Evolutionary conservation across 805 yeast species (phyloP), one percentile per base, ranked within the genome.

Genomic region (Clavispora carvajalis): DNA sequence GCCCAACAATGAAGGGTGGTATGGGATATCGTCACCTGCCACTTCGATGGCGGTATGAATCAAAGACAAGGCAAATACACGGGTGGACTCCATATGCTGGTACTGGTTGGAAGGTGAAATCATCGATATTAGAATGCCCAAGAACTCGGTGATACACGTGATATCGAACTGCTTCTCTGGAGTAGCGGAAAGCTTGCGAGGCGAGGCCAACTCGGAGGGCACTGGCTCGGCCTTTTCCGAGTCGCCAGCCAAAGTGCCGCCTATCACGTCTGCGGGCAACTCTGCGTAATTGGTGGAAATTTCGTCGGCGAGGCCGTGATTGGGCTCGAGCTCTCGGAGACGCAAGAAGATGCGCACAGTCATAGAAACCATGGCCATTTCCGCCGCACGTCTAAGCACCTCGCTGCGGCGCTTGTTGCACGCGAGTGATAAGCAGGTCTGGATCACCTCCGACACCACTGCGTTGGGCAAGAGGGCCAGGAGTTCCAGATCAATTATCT

Each of bases 351-450:
- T 73, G 40, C 77, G 72, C 29, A 80, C 74, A 0, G 95, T 81
- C 35, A 89, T 81, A 2, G 80, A 64, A 28, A 77, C 68, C 73
- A 88, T 74, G 1, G 95, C 76, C 67, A 84, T 75, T 55, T 90
- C 97, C 0, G 98, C 97, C 0, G 95, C 84, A 45, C 83, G 77
- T 53, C 98, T 73, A 43, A 93, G 71, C 7, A 90, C 86, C 51
- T 91, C 98, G 44, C 95, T 82, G 58, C 97, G 76, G 58, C 90
- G 77, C 64, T 87, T 86, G 59, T 93, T 95, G 55, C 95, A 87
- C 2, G 97, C 95, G 61, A 93, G 74, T 5, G 95, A 82, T 56
- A 93, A 74, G 43, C 95, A 86, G 0, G 97, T 90, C 54, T 91
- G 96, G 22, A 90, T 77, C 21, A 89, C 89, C 56, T 91, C 97